Evolutionary conservation across 371 early-diverging fungal species (phyloP).

Genomic region (Mucor mucedo): DNA sequence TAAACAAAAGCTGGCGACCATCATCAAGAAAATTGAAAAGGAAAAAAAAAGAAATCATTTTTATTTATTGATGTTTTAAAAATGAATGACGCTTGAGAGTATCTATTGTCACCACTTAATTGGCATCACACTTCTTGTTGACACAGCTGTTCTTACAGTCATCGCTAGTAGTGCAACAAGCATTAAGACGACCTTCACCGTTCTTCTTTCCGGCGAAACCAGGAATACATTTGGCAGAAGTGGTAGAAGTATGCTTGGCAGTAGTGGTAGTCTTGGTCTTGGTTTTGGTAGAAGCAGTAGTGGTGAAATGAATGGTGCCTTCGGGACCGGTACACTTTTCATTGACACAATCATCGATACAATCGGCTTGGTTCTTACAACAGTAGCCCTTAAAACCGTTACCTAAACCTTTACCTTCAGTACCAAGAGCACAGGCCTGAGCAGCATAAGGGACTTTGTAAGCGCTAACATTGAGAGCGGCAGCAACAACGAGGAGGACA

Average conservation of each 20-base stretch:
- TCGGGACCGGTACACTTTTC: background rate
- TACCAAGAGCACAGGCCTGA: no score
- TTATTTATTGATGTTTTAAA: no score
- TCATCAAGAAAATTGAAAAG: no score
- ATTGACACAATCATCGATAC: background rate
- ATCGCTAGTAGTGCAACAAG: slow-evolving; percentile 14
- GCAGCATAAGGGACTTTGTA: no score
- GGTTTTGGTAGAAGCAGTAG: background rate
- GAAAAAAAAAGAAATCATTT: no score
- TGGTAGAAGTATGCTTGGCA: background rate
- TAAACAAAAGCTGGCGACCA: no score
- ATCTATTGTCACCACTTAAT: no score
- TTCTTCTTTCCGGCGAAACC: slow-evolving; percentile 8
- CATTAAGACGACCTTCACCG: slow-evolving; percentile 20
- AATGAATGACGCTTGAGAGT: no score
- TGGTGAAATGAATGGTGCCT: background rate
- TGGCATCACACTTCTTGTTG: slow-evolving; percentile 1
- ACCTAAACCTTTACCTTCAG: background rate
- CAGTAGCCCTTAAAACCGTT: background rate
- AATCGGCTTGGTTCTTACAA: background rate
- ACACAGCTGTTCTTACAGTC: slow-evolving; percentile 23
- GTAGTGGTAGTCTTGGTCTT: slow-evolving; percentile 3
- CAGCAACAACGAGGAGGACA: background rate
- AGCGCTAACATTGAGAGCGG: no score
- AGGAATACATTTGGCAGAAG: slow-evolving; percentile 4